Conservation (phyloP, 441 rosid genomes). For the Pelargonium citronellum region DNA sequence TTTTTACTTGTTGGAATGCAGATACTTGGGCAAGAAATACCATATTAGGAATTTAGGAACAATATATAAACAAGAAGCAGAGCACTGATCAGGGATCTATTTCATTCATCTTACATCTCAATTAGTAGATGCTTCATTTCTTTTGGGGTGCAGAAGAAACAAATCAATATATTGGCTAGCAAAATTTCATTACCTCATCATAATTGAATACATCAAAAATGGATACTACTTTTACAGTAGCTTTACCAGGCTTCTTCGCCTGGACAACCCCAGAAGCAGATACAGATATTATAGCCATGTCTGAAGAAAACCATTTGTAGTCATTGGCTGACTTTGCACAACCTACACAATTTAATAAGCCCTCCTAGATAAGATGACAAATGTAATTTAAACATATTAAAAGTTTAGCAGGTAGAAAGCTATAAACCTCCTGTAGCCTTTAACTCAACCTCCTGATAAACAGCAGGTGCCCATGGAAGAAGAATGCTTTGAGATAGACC, state of each 20-base stretch:
- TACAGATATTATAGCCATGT: conserved; percentile 49
- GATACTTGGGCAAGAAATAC: not conserved
- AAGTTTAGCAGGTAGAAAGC: conserved; percentile 12
- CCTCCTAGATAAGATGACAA: conserved; percentile 20
- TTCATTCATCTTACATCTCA: conserved; percentile 7
- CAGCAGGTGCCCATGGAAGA: conserved; percentile 84
- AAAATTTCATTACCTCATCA: conserved; percentile 61
- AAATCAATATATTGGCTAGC: conserved; percentile 10
- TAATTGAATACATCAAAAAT: conserved; percentile 69
- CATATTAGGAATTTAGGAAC: not conserved
- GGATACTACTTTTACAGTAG: conserved; percentile 71
- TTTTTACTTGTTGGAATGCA: not conserved
- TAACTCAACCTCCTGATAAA: conserved; percentile 81
- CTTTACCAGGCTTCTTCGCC: conserved; percentile 89
- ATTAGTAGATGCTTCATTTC: conserved; percentile 4
- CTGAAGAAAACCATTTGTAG: conserved; percentile 91
- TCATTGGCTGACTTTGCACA: conserved; percentile 76
- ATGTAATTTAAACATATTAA: conserved; percentile 3
- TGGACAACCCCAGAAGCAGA: conserved; percentile 74
- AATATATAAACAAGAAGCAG: not conserved
- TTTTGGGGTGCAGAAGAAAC: not conserved
- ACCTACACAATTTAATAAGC: conserved; percentile 39
- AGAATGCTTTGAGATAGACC: conserved; percentile 39
- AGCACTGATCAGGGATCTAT: conserved; percentile 1
- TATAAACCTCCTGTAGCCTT: conserved; percentile 72